Evolutionary conservation across 1,284 basidiomycete species (phyloP), one percentile per base, ranked within the genome.

Genomic region (Trichosporon coremiiforme): DNA sequence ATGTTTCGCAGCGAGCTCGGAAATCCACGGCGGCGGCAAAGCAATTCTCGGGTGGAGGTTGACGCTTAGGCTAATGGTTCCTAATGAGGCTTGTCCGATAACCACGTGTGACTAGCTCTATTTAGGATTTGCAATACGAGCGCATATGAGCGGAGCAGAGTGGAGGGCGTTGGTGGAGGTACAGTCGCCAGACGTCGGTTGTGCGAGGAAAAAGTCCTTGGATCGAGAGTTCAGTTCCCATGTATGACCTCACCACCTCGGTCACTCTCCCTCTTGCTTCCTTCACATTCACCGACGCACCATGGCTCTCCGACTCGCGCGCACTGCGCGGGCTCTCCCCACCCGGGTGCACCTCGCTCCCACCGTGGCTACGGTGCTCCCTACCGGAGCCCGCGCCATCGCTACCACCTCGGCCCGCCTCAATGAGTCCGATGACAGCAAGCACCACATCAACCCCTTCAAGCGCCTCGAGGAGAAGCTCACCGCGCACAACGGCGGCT

Each of bases 401-500:
- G 57, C 57, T 15, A 62, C 57, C 20, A 35, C 31, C 4, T 15
- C 57, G 2, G 29, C 31, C 31, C 31, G 31, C 29, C 57, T 33
- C 66, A 33, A 22, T 10, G 33, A 41, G 17, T 35, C 62, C 36
- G 55, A 25, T 3, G 31, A 20, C 64, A 41, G 15, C 38, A 15
- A 25, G 29, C 41, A 22, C 41, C 22, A 17, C 8, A 45, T 70
- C 62, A 67, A 67, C 64, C 72, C 72, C 20, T 66, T 73, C 64
- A 20, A 47, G 36, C 47, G 31, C 13, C 66, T 66, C 20, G 20
- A 65, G 6, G 36, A 29, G 6, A 55, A 70, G 17, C 64, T 68
- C 17, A 68, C 72, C n/a, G 36, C 36, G 9, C 70, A 73, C 66
- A 25, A 55, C 17, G 76, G 76, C 22, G 65, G 71, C 0, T 73